phyloP scores from a whole-genome alignment of 2,329 filamentous ascomycete genomes.

The Paraconiothyrium sp. region DNA sequence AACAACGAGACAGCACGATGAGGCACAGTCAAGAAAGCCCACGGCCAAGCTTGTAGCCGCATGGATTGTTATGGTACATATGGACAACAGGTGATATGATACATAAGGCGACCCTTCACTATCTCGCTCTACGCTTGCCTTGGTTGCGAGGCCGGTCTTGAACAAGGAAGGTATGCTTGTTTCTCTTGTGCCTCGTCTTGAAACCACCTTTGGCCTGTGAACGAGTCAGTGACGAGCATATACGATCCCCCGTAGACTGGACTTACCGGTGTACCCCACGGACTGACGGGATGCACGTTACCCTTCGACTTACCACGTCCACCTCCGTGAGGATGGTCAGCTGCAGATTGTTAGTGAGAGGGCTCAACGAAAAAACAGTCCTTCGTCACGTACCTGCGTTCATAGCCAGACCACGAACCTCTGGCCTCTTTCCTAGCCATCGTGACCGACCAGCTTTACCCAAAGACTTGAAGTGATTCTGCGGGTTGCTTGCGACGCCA shows the following conservation, averaged over 20 bases:
- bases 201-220: slow-evolving; percentile 78
- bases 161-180: slow-evolving; percentile 92
- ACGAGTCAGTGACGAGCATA: slow-evolving; percentile 23
- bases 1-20: background rate
- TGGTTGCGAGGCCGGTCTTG: slow-evolving; percentile 85
- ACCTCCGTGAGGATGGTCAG: slow-evolving; percentile 98
- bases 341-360: slow-evolving; percentile 52
- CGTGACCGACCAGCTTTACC: slow-evolving; percentile 94
- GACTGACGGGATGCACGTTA: slow-evolving; percentile 92
- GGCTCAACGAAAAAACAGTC: background rate
- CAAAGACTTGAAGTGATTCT: slow-evolving; percentile 88
- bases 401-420: slow-evolving; percentile 97
- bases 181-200: slow-evolving; percentile 90
- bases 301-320: slow-evolving; percentile 99
- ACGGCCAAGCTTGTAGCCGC: slow-evolving; percentile 16
- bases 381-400: slow-evolving; percentile 75
- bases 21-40: background rate
- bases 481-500: slow-evolving; percentile 90
- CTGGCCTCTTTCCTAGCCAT: slow-evolving; percentile 94
- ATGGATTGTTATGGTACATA: slow-evolving; percentile 32
- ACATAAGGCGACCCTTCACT: slow-evolving; percentile 24
- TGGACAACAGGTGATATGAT: slow-evolving; percentile 27
- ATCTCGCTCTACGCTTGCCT: slow-evolving; percentile 74
- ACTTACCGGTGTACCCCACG: slow-evolving; percentile 94
- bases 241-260: slow-evolving; percentile 45